These are phyloP conservation scores for Citrus sinensis DNA, from an alignment of 345 rosid genomes.

Conservation along the genomic window DNA sequence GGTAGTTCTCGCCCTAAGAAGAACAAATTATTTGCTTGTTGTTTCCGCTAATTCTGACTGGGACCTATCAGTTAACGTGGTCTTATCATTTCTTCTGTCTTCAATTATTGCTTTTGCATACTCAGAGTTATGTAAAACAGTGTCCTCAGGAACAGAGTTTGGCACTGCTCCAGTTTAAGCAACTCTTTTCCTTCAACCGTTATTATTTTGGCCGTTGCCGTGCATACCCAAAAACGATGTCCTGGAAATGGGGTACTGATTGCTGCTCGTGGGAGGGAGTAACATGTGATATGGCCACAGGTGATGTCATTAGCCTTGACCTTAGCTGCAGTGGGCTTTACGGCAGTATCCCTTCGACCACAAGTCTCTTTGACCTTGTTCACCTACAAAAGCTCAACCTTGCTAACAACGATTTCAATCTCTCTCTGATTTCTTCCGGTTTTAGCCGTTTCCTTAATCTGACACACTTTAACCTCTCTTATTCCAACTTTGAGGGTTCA, in stretches of 20 bases:
- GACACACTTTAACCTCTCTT: neutral
- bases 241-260: neutral
- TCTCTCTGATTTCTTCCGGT: neutral
- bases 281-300: neutral
- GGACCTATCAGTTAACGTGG: no score
- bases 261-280: neutral
- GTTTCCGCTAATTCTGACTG: no score
- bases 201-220: neutral
- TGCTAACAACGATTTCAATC: neutral
- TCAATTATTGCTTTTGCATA: neutral
- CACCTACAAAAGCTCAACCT: neutral
- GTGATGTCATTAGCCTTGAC: neutral
- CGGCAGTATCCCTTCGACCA: neutral
- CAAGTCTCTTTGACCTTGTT: neutral
- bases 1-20: no score
- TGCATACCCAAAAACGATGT: neutral
- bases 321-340: neutral
- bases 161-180: slow-evolving; percentile 7
- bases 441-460: neutral
- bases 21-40: no score
- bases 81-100: neutral
- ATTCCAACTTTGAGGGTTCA: neutral
- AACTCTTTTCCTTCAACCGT: neutral
- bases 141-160: neutral
- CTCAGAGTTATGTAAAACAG: neutral